A percentile compares a stretch with the other conserved stretches of the same genome.
Conservation (phyloP, 352 stramenopile species). For the Globisporangium megalacanthum region DNA sequence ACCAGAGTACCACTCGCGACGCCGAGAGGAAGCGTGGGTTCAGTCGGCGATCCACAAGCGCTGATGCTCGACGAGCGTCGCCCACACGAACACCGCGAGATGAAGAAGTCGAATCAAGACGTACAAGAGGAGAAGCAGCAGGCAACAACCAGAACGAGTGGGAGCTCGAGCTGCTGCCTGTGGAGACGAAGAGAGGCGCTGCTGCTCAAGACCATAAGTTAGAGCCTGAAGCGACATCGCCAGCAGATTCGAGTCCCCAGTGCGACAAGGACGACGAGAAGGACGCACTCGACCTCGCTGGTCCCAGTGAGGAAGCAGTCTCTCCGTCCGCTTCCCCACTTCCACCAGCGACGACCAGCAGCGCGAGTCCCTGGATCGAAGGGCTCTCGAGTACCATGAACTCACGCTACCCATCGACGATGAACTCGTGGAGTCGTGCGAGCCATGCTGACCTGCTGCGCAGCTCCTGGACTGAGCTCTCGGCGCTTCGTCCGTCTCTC, state of each 20-base stretch:
- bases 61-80: no score
- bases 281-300: neutral
- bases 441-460: conserved; percentile 11
- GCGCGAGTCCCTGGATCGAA: neutral
- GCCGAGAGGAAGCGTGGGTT: no score
- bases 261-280: neutral
- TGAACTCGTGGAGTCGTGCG: conserved; percentile 9
- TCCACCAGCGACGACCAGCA: neutral
- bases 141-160: neutral
- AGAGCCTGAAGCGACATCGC: neutral
- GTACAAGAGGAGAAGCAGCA: no score
- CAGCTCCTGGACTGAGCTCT: conserved; percentile 11
- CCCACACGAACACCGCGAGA: no score
- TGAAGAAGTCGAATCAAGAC: no score
- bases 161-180: neutral
- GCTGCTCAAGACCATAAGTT: neutral
- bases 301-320: neutral
- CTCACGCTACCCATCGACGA: conserved; percentile 12
- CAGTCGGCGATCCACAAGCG: no score
- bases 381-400: neutral
- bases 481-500: neutral
- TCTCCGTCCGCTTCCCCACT: neutral
- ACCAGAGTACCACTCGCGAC: conserved; percentile 26
- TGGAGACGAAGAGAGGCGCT: neutral
- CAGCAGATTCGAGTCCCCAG: neutral